Base-by-base conservation (phyloP, 371 early-diverging fungal genomes). In the Cokeromyces recurvatus region DNA sequence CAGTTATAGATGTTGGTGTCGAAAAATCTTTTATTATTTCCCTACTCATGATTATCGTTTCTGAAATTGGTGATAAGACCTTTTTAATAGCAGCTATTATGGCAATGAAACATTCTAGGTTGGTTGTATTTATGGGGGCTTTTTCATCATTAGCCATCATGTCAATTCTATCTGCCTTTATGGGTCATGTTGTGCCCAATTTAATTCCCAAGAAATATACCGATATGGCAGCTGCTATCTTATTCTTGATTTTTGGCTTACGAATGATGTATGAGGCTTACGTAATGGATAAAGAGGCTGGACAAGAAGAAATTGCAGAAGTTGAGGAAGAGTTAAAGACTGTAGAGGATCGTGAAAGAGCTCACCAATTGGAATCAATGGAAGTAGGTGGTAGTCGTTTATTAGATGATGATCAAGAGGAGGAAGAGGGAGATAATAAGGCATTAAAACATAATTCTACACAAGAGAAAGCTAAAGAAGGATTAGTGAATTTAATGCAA, bases 1-100 rank as follows among this genome's bases (percentile, higher is more conserved):
- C n/a, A n/a, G n/a, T n/a, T n/a, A n/a, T n/a, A n/a, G 29, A 11
- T 29, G 11, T 29, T n/a, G 5, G 24, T 15, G 53, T 44, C 14
- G 57, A 71, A 35, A 65, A 60, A 31, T 70, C 72, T 9, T 68
- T 85, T 24, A 14, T 84, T 6, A 66, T 81, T 22, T 83, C 85
- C 4, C 66, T 89, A 22, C 53, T 85, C 20, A 90, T 96, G 81
- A 94, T 94, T 45, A 73, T 92, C 19, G 88, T 92, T 16, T 92
- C 94, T 10, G 97, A 96, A 62, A 91, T 95, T 53, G 97, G 97
- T 38, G 97, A 97, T 84, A 97, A 97, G 74, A 97, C 97, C 14
- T 97, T 97, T 56, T 76, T 97, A 46, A 95, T 97, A 47, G 92
- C 93, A 4, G 94, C 94, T 31, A 91, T 97, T 53, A 83, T 97